phyloP scores from a whole-genome alignment of 768 basidiomycete genomes.

The Daedalea quercina region DNA sequence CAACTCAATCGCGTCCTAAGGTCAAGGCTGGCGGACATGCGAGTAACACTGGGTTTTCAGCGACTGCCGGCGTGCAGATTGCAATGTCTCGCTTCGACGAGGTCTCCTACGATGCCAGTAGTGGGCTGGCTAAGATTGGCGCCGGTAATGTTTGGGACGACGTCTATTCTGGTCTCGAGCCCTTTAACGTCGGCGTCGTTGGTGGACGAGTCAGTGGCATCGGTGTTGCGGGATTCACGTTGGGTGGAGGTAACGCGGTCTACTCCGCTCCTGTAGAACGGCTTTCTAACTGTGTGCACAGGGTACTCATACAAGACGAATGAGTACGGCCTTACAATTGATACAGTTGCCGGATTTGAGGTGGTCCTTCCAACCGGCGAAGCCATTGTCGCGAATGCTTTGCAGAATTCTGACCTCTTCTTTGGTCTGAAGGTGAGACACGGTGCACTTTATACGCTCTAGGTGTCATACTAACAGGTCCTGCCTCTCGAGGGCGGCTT shows the following conservation, averaged over 20 bases:
- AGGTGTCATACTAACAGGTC: not conserved
- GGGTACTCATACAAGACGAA: constrained; percentile 64
- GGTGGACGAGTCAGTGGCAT: constrained; percentile 52
- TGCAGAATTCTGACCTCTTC: constrained; percentile 32
- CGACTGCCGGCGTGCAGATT: constrained; percentile 29
- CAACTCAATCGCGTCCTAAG: constrained; percentile 9
- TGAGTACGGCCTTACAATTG: constrained; percentile 50
- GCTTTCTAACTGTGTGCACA: constrained; percentile 8
- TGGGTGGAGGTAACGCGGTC: constrained; percentile 46
- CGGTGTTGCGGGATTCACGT: constrained; percentile 23
- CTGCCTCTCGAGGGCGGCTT: constrained; percentile 41
- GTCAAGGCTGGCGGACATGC: constrained; percentile 30
- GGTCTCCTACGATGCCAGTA: constrained; percentile 17
- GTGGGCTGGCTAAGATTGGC: constrained; percentile 24
- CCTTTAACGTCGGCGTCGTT: constrained; percentile 38
- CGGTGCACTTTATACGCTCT: not conserved
- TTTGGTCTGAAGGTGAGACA: constrained; percentile 34
- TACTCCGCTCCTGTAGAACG: not conserved
- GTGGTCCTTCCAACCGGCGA: constrained; percentile 51
- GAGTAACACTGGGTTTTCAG: constrained; percentile 28
- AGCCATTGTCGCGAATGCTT: constrained; percentile 26
- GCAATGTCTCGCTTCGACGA: constrained; percentile 24
- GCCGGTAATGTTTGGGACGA: constrained; percentile 56
- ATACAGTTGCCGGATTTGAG: constrained; percentile 47
- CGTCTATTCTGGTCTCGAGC: constrained; percentile 48